Evolutionary conservation across 495 filamentous ascomycete species (phyloP).

Genomic region (Pyronema domesticum): DNA sequence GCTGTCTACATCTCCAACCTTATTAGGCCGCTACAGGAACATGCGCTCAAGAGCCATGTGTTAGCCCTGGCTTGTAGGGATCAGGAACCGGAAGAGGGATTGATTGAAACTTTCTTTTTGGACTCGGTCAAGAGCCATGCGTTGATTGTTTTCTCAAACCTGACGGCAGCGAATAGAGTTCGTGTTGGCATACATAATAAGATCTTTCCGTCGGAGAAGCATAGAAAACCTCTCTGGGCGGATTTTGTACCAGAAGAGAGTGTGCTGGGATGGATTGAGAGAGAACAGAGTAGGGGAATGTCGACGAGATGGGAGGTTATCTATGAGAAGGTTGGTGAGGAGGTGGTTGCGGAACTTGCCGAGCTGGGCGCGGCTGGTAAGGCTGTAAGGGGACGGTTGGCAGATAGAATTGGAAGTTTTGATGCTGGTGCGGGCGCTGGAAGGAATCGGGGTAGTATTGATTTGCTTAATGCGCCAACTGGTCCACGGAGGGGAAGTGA

Average conservation of each 20-base stretch:
- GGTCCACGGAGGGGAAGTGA: slow-evolving; percentile 13
- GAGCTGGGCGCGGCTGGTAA: slow-evolving; percentile 24
- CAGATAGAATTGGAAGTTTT: slow-evolving; percentile 1
- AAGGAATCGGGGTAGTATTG: slow-evolving; percentile 8
- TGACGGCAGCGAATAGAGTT: slow-evolving; percentile 58
- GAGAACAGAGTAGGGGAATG: slow-evolving; percentile 38
- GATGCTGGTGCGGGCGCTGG: neutral
- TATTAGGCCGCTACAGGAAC: slow-evolving; percentile 64
- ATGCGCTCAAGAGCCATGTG: slow-evolving; percentile 47
- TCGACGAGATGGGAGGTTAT: slow-evolving; percentile 48
- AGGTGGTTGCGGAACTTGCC: slow-evolving; percentile 36
- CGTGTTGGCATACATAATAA: slow-evolving; percentile 57
- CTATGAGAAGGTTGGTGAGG: slow-evolving; percentile 37
- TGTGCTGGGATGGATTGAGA: slow-evolving; percentile 54
- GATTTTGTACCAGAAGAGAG: slow-evolving; percentile 75
- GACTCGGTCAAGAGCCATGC: slow-evolving; percentile 79
- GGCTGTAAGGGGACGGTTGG: neutral
- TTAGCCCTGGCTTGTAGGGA: slow-evolving; percentile 29
- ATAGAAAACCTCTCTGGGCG: slow-evolving; percentile 67
- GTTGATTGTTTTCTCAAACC: slow-evolving; percentile 49
- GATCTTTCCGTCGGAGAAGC: slow-evolving; percentile 74
- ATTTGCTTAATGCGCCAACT: slow-evolving; percentile 12
- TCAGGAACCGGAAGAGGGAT: slow-evolving; percentile 26
- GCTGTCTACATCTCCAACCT: slow-evolving; percentile 83
- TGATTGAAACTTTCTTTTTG: slow-evolving; percentile 53